A percentile compares a stretch with the other conserved stretches of the same genome.
Evolutionary conservation across 768 basidiomycete species (phyloP).

Genomic region (Suillus cothurnatus): DNA sequence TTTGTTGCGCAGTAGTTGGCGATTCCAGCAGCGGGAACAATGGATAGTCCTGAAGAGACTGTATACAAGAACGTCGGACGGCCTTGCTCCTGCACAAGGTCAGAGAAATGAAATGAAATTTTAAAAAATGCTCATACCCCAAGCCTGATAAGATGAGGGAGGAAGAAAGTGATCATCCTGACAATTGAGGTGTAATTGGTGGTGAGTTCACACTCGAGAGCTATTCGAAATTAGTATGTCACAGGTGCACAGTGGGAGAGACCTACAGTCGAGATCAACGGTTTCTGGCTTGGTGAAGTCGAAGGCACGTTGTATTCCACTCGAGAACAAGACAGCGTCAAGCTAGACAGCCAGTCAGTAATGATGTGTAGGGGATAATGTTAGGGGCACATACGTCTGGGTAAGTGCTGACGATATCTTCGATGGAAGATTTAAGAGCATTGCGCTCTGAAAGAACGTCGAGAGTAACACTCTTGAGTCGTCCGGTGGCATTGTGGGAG

Average conservation of each 20-base stretch:
- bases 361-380: not conserved
- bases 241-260: not conserved
- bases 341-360: constrained; percentile 37
- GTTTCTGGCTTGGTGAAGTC: constrained; percentile 46
- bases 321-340: constrained; percentile 55
- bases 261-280: constrained; percentile 43
- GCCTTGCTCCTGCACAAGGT: constrained; percentile 35
- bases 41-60: constrained; percentile 54
- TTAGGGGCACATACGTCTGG: constrained; percentile 44
- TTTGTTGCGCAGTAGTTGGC: constrained; percentile 60
- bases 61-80: constrained; percentile 51
- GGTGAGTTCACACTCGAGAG: constrained; percentile 44
- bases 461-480: constrained; percentile 44
- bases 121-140: constrained; percentile 38
- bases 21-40: constrained; percentile 44
- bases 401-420: constrained; percentile 43
- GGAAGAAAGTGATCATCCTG: constrained; percentile 47
- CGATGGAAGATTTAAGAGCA: constrained; percentile 42
- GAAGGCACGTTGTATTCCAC: constrained; percentile 54
- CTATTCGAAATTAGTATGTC: not conserved
- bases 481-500: constrained; percentile 22
- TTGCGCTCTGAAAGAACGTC: constrained; percentile 45
- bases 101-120: not conserved
- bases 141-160: constrained; percentile 58
- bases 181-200: constrained; percentile 57